Conservation (phyloP, 208 protist species). For the Porcisia deanei region DNA sequence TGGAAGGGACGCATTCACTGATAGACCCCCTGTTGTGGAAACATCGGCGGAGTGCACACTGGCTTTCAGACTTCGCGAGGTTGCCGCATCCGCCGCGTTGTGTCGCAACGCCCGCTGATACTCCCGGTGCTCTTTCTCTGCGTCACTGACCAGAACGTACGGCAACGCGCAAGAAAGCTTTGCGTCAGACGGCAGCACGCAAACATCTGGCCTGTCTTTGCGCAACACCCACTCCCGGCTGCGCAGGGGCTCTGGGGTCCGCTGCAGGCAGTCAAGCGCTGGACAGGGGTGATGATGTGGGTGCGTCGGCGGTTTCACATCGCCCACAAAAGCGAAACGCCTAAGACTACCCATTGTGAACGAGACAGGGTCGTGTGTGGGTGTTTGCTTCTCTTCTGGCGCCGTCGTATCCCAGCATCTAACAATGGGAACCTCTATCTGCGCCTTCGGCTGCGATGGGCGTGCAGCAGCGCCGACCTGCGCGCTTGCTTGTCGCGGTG, state of each 20-base stretch:
- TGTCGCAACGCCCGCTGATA: constrained; percentile 2
- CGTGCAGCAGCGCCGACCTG: neutral
- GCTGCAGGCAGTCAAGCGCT: neutral
- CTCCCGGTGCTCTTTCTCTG: neutral
- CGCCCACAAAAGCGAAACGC: neutral
- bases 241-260: neutral
- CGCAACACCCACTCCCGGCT: constrained; percentile 6
- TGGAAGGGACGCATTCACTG: neutral
- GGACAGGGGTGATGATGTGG: neutral
- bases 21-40: neutral
- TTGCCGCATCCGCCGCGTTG: constrained; percentile 20
- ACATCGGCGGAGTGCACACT: neutral
- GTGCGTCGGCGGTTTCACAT: neutral
- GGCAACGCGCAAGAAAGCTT: neutral
- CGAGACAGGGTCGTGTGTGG: neutral
- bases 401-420: neutral
- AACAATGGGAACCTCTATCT: neutral
- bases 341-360: neutral
- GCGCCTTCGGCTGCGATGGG: neutral
- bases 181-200: neutral
- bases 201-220: neutral
- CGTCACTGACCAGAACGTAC: constrained; percentile 16
- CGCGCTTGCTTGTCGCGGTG: neutral
- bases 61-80: neutral
- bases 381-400: neutral